Evolutionary conservation across 1,284 basidiomycete species (phyloP).

Genomic region (Porodaedalea pini): DNA sequence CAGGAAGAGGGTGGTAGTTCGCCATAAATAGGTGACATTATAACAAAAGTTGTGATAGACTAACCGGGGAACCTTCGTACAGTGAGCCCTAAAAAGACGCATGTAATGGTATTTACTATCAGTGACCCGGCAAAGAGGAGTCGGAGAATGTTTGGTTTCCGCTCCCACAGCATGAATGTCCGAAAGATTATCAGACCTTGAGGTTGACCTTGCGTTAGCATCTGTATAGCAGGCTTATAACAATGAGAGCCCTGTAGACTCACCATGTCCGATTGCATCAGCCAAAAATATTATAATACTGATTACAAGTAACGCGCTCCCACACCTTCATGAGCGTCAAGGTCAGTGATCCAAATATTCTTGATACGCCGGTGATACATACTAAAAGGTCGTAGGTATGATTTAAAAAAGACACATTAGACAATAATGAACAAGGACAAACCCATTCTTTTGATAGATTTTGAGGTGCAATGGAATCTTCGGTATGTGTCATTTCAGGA

Average conservation of each 20-base stretch:
- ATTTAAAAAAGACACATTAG: too few species aligned
- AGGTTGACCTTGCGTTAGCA: neutral
- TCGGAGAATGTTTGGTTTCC: neutral
- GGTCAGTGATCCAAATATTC: too few species aligned
- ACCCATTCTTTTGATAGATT: too few species aligned
- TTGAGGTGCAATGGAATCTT: too few species aligned
- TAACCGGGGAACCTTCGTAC: neutral
- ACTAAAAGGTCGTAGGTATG: too few species aligned
- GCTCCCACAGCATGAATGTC: neutral
- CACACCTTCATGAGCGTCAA: too few species aligned
- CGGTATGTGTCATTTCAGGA: too few species aligned
- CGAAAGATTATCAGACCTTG: neutral
- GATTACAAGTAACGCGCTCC: neutral
- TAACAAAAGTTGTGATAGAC: neutral
- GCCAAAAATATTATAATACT: neutral
- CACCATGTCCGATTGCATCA: slow-evolving; percentile 4
- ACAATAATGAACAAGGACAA: too few species aligned
- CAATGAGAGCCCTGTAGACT: neutral
- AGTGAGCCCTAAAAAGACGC: neutral
- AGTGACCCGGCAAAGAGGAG: neutral
- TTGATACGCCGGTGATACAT: too few species aligned
- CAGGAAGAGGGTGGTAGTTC: too few species aligned
- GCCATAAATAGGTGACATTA: too few species aligned
- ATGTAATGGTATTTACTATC: neutral
- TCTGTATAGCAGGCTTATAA: neutral